phyloP scores from a whole-genome alignment of 352 stramenopile species.

The Phytophthora citrophthora region DNA sequence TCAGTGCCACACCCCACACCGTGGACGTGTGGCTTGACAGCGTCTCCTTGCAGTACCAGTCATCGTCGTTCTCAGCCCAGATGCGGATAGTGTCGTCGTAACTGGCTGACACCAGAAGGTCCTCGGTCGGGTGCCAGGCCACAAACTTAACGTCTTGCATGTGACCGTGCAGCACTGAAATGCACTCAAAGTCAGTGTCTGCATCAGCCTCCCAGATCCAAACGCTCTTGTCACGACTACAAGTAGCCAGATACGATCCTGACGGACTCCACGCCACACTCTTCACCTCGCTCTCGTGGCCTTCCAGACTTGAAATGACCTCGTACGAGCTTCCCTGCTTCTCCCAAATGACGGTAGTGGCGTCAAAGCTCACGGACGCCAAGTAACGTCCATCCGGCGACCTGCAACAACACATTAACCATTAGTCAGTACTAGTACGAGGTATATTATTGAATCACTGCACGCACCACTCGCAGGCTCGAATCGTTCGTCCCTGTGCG shows the following conservation, averaged over 20 bases:
- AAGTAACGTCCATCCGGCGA: conserved; percentile 85
- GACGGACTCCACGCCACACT: conserved; percentile 95
- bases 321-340: conserved; percentile 91
- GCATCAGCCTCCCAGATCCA: conserved; percentile 98
- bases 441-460: too few relatives aligned
- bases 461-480: conserved; percentile 92
- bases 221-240: conserved; percentile 98
- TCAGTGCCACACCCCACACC: conserved; percentile 93
- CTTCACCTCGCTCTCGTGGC: conserved; percentile 99
- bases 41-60: conserved; percentile 97
- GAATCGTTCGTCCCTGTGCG: conserved; percentile 94
- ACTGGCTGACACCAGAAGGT: conserved; percentile 88
- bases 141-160: conserved; percentile 97
- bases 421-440: not conserved
- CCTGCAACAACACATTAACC: conserved; percentile 34
- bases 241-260: conserved; percentile 95
- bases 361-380: conserved; percentile 97
- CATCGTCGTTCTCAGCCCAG: conserved; percentile 96
- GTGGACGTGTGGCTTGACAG: conserved; percentile 92
- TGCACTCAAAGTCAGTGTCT: conserved; percentile 97
- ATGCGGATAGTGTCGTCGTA: conserved; percentile 98
- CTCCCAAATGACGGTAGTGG: conserved; percentile 95
- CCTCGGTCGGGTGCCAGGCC: conserved; percentile 90
- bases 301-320: conserved; percentile 95
- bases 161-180: conserved; percentile 96